These are phyloP conservation scores for Wickerhamomyces pijperi DNA, from an alignment of 805 yeast species.

Conservation along the genomic window DNA sequence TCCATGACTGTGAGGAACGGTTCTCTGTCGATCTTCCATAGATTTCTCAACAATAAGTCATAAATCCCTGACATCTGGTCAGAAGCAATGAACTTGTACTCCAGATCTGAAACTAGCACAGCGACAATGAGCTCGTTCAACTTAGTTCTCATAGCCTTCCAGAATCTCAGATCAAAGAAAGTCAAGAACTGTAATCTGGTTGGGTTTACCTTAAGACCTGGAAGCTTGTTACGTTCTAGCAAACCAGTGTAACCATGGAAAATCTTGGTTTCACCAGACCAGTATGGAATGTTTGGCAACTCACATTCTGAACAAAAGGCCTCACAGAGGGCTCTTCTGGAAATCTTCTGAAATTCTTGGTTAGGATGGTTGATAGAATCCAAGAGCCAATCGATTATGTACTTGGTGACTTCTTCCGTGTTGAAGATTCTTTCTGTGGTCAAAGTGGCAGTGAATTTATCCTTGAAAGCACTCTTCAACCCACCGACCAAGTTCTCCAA, in stretches of 20 bases:
- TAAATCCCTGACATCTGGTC: constrained; percentile 43
- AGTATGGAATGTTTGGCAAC: constrained; percentile 11
- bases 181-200: constrained; percentile 51
- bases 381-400: constrained; percentile 40
- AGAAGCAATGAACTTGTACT: constrained; percentile 36
- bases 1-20: constrained; percentile 73
- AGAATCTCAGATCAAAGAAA: constrained; percentile 47
- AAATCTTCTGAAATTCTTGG: constrained; percentile 24
- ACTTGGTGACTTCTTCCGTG: constrained; percentile 34
- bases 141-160: constrained; percentile 37
- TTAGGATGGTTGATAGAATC: constrained; percentile 29
- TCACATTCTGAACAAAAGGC: constrained; percentile 24
- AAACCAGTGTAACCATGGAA: constrained; percentile 9
- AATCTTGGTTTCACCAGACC: constrained; percentile 9
- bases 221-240: constrained; percentile 8
- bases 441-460: constrained; percentile 47
- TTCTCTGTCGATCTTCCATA: constrained; percentile 68
- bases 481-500: constrained; percentile 20
- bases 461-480: constrained; percentile 28
- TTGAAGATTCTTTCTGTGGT: constrained; percentile 37
- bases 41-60: constrained; percentile 35
- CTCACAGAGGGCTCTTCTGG: constrained; percentile 32
- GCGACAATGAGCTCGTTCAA: constrained; percentile 43
- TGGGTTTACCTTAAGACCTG: constrained; percentile 6
- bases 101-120: constrained; percentile 38